Conservation (phyloP, 345 rosid genomes). For the Aethionema arabicum region DNA sequence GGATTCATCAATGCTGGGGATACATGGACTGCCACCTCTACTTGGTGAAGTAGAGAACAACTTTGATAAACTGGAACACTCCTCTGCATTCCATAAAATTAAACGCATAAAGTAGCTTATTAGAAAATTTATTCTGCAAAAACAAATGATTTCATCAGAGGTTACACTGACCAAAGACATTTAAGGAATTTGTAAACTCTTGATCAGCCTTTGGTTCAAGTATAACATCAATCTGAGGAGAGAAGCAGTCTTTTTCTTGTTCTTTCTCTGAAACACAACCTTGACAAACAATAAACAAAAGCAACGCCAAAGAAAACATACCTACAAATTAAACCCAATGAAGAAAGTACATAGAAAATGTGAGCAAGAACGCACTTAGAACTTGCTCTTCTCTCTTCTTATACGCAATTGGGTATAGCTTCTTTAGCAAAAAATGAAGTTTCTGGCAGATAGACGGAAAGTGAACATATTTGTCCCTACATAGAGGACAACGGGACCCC, state of each 20-base stretch:
- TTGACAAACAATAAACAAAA: conserved; percentile 11
- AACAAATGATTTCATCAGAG: conserved; percentile 10
- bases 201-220: conserved; percentile 27
- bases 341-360: no score
- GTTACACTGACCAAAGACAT: conserved; percentile 30
- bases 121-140: conserved; percentile 18
- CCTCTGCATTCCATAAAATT: conserved; percentile 26
- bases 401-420: conserved; percentile 62
- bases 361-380: conserved; percentile 45
- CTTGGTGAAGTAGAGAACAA: conserved; percentile 12
- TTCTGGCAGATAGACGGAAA: conserved; percentile 60
- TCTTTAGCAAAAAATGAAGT: conserved; percentile 64
- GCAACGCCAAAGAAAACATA: conserved; percentile 1
- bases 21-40: conserved; percentile 10
- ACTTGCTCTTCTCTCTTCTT: conserved; percentile 53
- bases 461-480: conserved; percentile 61
- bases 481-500: conserved; percentile 63
- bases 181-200: conserved; percentile 24
- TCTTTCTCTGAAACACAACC: conserved; percentile 60
- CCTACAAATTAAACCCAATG: background rate
- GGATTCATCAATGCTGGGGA: no score
- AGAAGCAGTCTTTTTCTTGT: conserved; percentile 29
- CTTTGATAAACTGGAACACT: conserved; percentile 23
- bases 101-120: background rate
- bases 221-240: conserved; percentile 59